Percentiles rank a stretch among this genome's conserved stretches.
These are phyloP conservation scores for Paramyrothecium roridum DNA, from an alignment of 2,329 filamentous ascomycete species.

Conservation along the genomic window DNA sequence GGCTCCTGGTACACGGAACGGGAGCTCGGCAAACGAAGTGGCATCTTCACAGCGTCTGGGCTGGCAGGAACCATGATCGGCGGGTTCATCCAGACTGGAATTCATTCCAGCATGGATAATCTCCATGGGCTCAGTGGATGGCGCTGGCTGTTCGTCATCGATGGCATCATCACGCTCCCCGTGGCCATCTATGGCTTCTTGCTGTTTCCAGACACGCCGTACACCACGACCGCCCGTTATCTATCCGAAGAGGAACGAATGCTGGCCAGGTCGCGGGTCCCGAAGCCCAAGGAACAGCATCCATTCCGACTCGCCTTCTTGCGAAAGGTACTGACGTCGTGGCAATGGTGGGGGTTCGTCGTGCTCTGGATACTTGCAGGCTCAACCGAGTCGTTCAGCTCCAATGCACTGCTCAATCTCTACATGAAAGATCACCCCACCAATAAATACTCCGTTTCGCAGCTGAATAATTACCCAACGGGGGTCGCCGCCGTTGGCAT, in stretches of 20 bases:
- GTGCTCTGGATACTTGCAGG: conserved; percentile 68
- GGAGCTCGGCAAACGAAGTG: conserved; percentile 61
- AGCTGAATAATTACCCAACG: conserved; percentile 56
- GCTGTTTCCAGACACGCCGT: conserved; percentile 38
- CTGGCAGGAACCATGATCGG: conserved; percentile 49
- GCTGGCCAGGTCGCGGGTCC: conserved; percentile 40
- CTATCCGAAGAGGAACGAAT: conserved; percentile 42
- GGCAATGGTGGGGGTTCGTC: conserved; percentile 66
- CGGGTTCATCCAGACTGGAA: conserved; percentile 61
- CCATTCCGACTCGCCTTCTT: conserved; percentile 47
- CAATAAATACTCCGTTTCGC: conserved; percentile 38
- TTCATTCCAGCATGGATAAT: conserved; percentile 43
- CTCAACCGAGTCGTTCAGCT: conserved; percentile 68
- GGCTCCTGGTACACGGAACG: conserved; percentile 57
- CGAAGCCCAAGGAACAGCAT: conserved; percentile 31
- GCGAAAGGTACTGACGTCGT: conserved; percentile 54
- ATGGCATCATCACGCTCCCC: conserved; percentile 48
- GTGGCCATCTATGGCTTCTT: conserved; percentile 30
- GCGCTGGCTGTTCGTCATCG: conserved; percentile 70
- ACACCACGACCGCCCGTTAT: conserved; percentile 40
- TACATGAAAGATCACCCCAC: conserved; percentile 47
- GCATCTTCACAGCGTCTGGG: conserved; percentile 60
- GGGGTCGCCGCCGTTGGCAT: conserved; percentile 56
- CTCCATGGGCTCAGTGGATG: conserved; percentile 58
- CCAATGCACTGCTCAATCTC: conserved; percentile 55